Evolutionary conservation across 2,329 filamentous ascomycete species (phyloP), one percentile per base, ranked within the genome.

Genomic region (Trichoderma koningii): DNA sequence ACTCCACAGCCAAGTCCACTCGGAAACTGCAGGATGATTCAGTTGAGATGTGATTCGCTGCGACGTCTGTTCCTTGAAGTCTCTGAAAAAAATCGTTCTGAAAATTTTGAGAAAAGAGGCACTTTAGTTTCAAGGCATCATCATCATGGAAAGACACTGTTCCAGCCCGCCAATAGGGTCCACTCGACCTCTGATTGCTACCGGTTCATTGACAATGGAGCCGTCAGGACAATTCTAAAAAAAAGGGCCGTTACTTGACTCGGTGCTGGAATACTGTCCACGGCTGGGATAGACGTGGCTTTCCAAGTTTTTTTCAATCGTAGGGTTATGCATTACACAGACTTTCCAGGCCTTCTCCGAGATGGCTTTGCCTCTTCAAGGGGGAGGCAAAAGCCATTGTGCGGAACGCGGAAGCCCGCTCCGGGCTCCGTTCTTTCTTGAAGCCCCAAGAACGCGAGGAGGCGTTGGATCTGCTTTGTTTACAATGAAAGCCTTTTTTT

Each of bases 21-120:
- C 9, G 7, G 0, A 3, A 15, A 63, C 50, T 9, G 26, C 41
- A 17, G 38, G 38, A 45, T 53, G 50, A 55, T 63, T 63, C 60
- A 55, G 17, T 41, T 47, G 41, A n/a, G 28, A n/a, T 55, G 41
- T 63, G 60, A 63, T 63, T 63, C 38, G 60, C n/a, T n/a, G 26
- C 26, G 2, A n/a, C 23, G n/a, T 26, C 41, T n/a, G 50, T 51
- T 53, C 34, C 15, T 19, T 55, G 42, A 45, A 53, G 47, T 63
- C 41, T 55, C n/a, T 63, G 34, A 42, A 45, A 42, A 55, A 44
- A 53, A 47, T 7, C 28, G n/a, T 30, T 63, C 53, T 44, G 21
- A 63, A 63, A 63, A 63, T 21, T 23, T n/a, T 55, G 44, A 26
- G n/a, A 55, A 55, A 62, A 62, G 52, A 47, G 60, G 60, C 50